These are phyloP conservation scores for Rhexocercosporidium sp. DNA, from an alignment of 2,329 filamentous ascomycete genomes.

Conservation along the genomic window DNA sequence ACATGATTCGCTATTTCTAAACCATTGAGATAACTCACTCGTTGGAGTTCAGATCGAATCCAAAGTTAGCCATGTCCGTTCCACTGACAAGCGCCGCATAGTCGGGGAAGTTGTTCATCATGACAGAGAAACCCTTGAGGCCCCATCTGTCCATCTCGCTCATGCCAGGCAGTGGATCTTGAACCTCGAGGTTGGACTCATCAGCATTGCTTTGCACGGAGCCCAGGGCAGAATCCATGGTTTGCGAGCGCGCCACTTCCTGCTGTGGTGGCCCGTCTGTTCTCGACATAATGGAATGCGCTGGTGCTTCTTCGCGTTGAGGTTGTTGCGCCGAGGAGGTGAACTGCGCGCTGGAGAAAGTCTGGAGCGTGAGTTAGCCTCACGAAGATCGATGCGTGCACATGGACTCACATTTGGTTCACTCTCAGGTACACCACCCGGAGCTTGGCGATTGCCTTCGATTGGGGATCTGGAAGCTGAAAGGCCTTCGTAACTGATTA, in stretches of 20 bases:
- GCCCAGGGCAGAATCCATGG: conserved; percentile 28
- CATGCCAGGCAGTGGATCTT: conserved; percentile 67
- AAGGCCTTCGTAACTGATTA: conserved; percentile 28
- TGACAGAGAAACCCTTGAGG: conserved; percentile 63
- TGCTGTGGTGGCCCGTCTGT: conserved; percentile 32
- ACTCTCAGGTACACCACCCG: conserved; percentile 31
- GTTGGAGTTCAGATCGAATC: conserved; percentile 60
- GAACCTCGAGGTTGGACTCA: conserved; percentile 45
- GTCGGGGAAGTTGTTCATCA: conserved; percentile 67
- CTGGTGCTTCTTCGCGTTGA: conserved; percentile 31
- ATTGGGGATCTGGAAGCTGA: conserved; percentile 37
- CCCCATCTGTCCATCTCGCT: conserved; percentile 68
- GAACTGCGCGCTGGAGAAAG: conserved; percentile 36
- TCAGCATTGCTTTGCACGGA: conserved; percentile 36
- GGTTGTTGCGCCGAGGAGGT: conserved; percentile 26
- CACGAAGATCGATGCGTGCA: not conserved
- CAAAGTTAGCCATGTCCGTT: conserved; percentile 61
- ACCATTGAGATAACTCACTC: conserved; percentile 54
- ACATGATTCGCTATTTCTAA: not conserved
- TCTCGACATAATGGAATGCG: conserved; percentile 35
- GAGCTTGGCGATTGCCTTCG: conserved; percentile 34
- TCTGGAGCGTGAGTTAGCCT: conserved; percentile 23
- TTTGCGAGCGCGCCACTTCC: conserved; percentile 31
- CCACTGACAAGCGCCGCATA: conserved; percentile 66
- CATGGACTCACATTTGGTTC: conserved; percentile 35